Conservation (phyloP, 768 basidiomycete genomes). For the Mycena sanguinolenta region DNA sequence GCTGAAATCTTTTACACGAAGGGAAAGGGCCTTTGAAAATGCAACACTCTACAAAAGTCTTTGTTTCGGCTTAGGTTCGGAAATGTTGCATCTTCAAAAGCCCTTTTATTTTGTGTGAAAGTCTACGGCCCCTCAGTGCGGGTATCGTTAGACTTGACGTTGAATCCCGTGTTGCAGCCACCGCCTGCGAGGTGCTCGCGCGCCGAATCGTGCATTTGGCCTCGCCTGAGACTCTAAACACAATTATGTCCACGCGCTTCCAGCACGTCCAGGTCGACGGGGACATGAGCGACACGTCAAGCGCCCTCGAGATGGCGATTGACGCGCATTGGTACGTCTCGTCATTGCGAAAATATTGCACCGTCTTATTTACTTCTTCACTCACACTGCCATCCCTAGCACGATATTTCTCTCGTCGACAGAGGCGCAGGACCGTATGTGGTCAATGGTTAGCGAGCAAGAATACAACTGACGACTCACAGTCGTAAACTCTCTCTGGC, state of each 20-base stretch:
- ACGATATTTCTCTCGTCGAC: constrained; percentile 87
- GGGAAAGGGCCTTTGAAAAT: too few species aligned
- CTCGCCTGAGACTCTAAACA: constrained; percentile 71
- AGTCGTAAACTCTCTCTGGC: constrained; percentile 90
- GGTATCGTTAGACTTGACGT: constrained; percentile 7
- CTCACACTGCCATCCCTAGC: constrained; percentile 50
- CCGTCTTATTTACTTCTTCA: background rate
- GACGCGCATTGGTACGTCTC: constrained; percentile 84
- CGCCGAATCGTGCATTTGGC: constrained; percentile 81
- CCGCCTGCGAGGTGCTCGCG: constrained; percentile 88
- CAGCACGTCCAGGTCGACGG: constrained; percentile 81
- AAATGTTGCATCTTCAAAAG: too few species aligned
- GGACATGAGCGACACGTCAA: constrained; percentile 78
- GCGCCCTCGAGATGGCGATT: constrained; percentile 91
- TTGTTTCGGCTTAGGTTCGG: too few species aligned
- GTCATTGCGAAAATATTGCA: too few species aligned
- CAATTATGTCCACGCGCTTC: constrained; percentile 85
- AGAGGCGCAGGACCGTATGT: constrained; percentile 85
- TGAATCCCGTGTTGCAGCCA: constrained; percentile 59
- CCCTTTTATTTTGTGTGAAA: too few species aligned
- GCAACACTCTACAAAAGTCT: too few species aligned
- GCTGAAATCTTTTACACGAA: too few species aligned
- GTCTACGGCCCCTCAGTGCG: too few species aligned
- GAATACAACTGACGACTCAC: background rate
- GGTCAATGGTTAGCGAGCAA: background rate